phyloP scores from a whole-genome alignment of 768 basidiomycete genomes.

The Macrolepiota albuminosa region DNA sequence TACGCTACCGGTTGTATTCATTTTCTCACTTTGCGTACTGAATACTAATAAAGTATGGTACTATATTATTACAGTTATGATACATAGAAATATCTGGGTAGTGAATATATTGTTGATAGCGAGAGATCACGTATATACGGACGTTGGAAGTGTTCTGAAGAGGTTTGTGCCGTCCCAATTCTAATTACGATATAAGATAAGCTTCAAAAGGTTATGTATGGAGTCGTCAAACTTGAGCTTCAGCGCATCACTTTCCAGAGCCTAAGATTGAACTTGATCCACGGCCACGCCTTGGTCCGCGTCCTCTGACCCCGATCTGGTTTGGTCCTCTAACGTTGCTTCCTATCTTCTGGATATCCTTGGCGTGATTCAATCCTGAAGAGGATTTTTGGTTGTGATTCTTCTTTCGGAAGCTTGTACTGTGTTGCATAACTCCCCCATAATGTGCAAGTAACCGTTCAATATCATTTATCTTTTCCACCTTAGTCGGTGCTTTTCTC shows the following conservation, averaged over 20 bases:
- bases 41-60: not conserved
- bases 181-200: not conserved
- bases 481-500: constrained; percentile 18
- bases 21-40: too few species aligned
- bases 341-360: not conserved
- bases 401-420: not conserved
- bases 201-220: not conserved
- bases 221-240: not conserved
- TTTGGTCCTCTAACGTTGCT: not conserved
- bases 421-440: constrained; percentile 44
- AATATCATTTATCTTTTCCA: constrained; percentile 43
- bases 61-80: not conserved
- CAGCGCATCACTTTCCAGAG: constrained; percentile 10
- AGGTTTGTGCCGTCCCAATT: not conserved
- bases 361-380: not conserved
- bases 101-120: not conserved
- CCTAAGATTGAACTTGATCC: constrained; percentile 4
- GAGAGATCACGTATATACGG: not conserved
- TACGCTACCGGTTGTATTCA: too few species aligned
- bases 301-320: constrained; percentile 12
- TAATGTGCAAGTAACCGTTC: constrained; percentile 46
- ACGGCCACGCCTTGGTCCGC: constrained; percentile 24
- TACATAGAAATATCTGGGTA: not conserved
- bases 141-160: not conserved
- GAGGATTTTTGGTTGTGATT: not conserved